phyloP scores from a whole-genome alignment of 345 rosid genomes.

The Salix dunnii region DNA sequence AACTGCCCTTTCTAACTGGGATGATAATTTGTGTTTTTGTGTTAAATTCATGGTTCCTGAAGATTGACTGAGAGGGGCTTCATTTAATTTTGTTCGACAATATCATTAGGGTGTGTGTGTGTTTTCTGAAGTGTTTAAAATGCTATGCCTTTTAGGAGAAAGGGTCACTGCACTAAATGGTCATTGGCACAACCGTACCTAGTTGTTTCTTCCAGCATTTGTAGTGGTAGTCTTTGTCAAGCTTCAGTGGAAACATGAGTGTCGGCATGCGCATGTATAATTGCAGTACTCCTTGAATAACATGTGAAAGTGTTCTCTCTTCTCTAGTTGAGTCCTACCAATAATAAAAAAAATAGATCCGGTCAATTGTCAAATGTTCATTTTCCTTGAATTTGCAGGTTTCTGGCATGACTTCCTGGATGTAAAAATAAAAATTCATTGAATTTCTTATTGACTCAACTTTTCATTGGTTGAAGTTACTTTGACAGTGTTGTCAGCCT shows the following conservation, averaged over 20 bases:
- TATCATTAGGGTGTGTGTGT: neutral
- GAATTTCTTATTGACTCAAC: neutral
- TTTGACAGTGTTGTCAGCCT: neutral
- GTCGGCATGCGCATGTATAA: neutral
- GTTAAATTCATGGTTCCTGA: neutral
- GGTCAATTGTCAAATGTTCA: constrained; percentile 3
- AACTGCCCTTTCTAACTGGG: neutral
- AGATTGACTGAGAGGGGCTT: neutral
- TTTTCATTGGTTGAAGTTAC: neutral
- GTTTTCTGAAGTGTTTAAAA: neutral
- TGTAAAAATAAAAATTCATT: neutral
- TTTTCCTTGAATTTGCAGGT: constrained; percentile 13
- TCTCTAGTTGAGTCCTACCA: neutral
- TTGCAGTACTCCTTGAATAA: neutral
- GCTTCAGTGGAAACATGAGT: neutral
- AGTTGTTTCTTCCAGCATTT: constrained; percentile 11
- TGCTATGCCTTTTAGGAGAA: neutral
- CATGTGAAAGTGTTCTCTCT: neutral
- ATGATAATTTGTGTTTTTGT: neutral
- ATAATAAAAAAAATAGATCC: neutral
- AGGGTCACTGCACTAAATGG: neutral
- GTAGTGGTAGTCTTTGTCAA: constrained; percentile 22
- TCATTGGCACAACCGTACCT: neutral
- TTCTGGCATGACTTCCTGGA: constrained; percentile 26
- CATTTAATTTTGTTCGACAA: neutral